phyloP scores from a whole-genome alignment of 169 alveolate species.

The Eimeria nieschulzi region DNA sequence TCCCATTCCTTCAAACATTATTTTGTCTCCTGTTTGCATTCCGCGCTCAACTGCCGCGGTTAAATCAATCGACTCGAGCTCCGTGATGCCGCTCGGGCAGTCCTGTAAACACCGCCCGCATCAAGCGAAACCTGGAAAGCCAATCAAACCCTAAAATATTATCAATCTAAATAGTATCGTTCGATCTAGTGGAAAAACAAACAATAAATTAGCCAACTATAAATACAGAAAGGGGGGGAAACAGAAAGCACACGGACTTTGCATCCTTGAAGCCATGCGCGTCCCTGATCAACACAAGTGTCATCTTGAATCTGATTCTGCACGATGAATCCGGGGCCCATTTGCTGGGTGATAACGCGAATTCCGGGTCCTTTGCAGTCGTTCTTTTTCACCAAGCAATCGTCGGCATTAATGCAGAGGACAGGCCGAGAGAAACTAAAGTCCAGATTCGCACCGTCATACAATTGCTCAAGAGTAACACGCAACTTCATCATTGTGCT shows the following conservation, averaged over 20 bases:
- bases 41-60: conserved; percentile 80
- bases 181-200: background rate
- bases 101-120: conserved; percentile 18
- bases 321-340: conserved; percentile 83
- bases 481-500: conserved; percentile 65
- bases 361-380: conserved; percentile 83
- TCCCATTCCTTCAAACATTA: conserved; percentile 80
- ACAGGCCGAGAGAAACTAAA: conserved; percentile 80
- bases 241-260: conserved; percentile 15
- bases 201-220: background rate
- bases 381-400: conserved; percentile 74
- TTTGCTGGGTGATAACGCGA: conserved; percentile 79
- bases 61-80: conserved; percentile 73
- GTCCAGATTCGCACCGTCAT: conserved; percentile 73
- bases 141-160: background rate
- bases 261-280: conserved; percentile 81
- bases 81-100: conserved; percentile 81
- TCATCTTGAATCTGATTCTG: conserved; percentile 81
- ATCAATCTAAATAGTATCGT: background rate
- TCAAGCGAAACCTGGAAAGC: too few species aligned
- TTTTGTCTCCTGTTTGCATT: conserved; percentile 78
- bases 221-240: too few species aligned
- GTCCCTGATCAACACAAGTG: conserved; percentile 78
- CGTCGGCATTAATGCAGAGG: conserved; percentile 79
- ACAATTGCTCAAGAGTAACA: conserved; percentile 80